A percentile compares a stretch with the other conserved stretches of the same genome.
phyloP scores from a whole-genome alignment of 345 rosid genomes.

The Gossypium turneri region DNA sequence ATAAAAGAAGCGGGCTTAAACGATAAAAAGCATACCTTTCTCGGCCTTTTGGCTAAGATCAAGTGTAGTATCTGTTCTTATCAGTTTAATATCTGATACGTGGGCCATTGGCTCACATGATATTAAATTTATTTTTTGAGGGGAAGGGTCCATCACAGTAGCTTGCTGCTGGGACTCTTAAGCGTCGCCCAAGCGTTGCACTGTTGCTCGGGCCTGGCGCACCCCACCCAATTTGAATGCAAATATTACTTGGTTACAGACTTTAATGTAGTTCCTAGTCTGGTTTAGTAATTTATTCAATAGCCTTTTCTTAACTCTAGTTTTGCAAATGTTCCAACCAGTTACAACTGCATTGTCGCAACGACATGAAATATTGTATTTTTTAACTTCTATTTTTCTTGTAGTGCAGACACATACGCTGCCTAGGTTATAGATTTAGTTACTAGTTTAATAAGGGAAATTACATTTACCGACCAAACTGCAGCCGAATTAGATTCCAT shows the following conservation, averaged over 20 bases:
- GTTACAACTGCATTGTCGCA: no score
- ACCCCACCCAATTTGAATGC: background rate
- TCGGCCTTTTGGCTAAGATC: conserved; percentile 50
- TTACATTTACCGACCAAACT: no score
- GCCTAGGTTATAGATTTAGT: no score
- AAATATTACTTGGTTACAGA: fast-evolving
- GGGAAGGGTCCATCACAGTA: background rate
- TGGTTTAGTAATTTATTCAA: fast-evolving
- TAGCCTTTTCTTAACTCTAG: fast-evolving
- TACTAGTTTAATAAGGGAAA: no score
- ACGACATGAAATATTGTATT: no score
- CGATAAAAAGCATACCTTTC: conserved; percentile 20
- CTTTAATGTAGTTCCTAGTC: fast-evolving
- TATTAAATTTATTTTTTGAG: conserved; percentile 22
- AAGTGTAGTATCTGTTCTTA: conserved; percentile 49
- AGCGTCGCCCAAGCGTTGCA: background rate
- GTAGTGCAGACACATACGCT: no score
- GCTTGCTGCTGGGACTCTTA: background rate
- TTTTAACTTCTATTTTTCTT: no score
- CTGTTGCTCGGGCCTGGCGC: background rate
- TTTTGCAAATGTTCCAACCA: no score
- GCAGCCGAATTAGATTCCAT: no score
- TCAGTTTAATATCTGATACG: conserved; percentile 45
- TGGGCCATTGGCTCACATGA: conserved; percentile 1
- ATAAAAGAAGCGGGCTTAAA: background rate